A percentile compares a stretch with the other conserved stretches of the same genome.
These are phyloP conservation scores for Capsicum baccatum DNA, from an alignment of 257 asterid species.

Conservation along the genomic window DNA sequence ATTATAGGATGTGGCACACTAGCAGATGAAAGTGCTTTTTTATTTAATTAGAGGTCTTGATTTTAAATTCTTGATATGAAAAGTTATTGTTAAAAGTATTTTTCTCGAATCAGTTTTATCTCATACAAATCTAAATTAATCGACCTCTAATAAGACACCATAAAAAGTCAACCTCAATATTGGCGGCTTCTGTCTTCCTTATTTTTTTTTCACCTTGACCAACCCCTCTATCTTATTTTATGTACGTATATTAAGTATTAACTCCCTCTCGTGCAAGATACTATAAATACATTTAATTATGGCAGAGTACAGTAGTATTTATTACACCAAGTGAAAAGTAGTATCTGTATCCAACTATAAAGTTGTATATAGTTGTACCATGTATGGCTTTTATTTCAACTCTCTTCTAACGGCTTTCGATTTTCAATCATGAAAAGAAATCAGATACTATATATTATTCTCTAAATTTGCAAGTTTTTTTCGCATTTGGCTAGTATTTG, in stretches of 20 bases:
- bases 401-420: neutral
- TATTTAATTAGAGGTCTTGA: no score
- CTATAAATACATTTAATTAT: slow-evolving; percentile 10
- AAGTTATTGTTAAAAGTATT: no score
- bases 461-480: neutral
- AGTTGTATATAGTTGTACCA: neutral
- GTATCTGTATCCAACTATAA: neutral
- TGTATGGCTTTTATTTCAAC: neutral
- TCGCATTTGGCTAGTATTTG: neutral
- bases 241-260: neutral
- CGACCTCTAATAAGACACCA: neutral
- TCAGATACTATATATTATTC: neutral
- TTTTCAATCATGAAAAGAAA: neutral
- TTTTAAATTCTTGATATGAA: neutral
- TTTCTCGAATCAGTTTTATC: fast-evolving
- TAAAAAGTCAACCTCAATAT: neutral
- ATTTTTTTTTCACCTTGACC: neutral
- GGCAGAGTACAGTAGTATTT: neutral
- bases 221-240: neutral
- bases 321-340: neutral
- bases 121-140: neutral
- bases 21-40: no score
- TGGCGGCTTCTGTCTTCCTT: neutral
- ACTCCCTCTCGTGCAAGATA: slow-evolving; percentile 2
- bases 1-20: no score